Evolutionary conservation across 2,329 filamentous ascomycete species (phyloP), one percentile per base, ranked within the genome.

Genomic region (Periconia digitata): DNA sequence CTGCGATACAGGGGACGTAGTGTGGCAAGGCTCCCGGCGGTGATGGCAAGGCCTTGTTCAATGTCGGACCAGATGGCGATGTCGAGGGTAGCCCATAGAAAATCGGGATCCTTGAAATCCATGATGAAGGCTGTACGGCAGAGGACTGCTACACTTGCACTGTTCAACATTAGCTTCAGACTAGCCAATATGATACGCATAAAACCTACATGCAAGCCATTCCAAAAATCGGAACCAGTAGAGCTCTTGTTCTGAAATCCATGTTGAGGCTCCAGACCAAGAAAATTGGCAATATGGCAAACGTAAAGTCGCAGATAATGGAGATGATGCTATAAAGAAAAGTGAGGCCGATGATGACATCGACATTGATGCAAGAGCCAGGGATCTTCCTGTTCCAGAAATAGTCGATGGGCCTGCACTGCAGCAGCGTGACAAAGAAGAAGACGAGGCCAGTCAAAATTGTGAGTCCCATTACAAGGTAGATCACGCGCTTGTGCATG

Each of bases 211-310:
- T 60, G 49, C 79, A 72, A 12, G 74, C 79, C 65, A 82, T 74
- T 35, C 76, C 72, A 2, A 83, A 60, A 40, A 83, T 72, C 2
- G 74, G 55, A 4, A 72, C 74, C 22, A 82, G 69, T 15, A 74
- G 67, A 6, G 74, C 44, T 55, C 80, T 81, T 3, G 74, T 77
- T 32, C 71, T 68, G 34, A 61, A 62, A 36, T 74, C 75, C 66
- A 82, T 77, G 48, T 77, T 73, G 29, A 81, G 68, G 17, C 74
- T 66, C 76, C 78, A 80, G 0, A 83, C 67, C 34, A 83, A 73
- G 12, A 74, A 72, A 6, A 80, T 70, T 0, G 80, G 80, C 4
- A 83, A 59, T 3, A 79, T 58, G 2, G 75, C 79, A 12, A 81
- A 70, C 1, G 72, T 71, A 65, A 78, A 76, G 51, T 83, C 79